Evolutionary conservation across 352 stramenopile genomes (phyloP).

Genomic region (Phytophthora chlamydospora): DNA sequence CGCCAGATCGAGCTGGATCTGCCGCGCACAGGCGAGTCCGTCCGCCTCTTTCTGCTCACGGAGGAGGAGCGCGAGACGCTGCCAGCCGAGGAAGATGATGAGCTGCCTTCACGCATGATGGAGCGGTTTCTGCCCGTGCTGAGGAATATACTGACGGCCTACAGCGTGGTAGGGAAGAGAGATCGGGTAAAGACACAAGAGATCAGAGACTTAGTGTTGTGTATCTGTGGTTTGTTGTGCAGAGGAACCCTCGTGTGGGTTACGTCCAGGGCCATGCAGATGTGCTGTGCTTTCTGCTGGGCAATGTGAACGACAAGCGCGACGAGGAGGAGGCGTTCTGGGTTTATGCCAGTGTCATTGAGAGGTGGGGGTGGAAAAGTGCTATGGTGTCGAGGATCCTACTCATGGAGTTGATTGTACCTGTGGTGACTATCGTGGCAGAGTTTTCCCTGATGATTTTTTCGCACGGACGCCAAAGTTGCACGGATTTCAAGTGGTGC

Average conservation of each 20-base stretch:
- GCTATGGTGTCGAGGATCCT: too few relatives aligned
- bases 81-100: conserved; percentile 11
- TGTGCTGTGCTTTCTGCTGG: conserved; percentile 72
- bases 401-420: background rate
- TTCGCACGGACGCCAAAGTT: conserved; percentile 71
- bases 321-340: conserved; percentile 73
- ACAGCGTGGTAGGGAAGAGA: conserved; percentile 50
- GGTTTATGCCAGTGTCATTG: conserved; percentile 75
- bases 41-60: conserved; percentile 58
- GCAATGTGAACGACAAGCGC: conserved; percentile 40
- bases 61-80: conserved; percentile 17
- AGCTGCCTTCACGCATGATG: conserved; percentile 28
- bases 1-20: conserved; percentile 78
- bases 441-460: conserved; percentile 77
- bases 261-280: conserved; percentile 83
- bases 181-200: background rate
- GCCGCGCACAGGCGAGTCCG: conserved; percentile 55
- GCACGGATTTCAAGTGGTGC: conserved; percentile 77
- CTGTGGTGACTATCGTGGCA: conserved; percentile 13
- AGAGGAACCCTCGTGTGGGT: conserved; percentile 73
- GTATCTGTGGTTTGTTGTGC: background rate
- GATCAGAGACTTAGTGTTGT: background rate
- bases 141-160: conserved; percentile 65
- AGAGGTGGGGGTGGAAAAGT: conserved; percentile 35
- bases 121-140: conserved; percentile 44